phyloP scores from a whole-genome alignment of 805 yeast species.

The Starmerella gropengiesseri region DNA sequence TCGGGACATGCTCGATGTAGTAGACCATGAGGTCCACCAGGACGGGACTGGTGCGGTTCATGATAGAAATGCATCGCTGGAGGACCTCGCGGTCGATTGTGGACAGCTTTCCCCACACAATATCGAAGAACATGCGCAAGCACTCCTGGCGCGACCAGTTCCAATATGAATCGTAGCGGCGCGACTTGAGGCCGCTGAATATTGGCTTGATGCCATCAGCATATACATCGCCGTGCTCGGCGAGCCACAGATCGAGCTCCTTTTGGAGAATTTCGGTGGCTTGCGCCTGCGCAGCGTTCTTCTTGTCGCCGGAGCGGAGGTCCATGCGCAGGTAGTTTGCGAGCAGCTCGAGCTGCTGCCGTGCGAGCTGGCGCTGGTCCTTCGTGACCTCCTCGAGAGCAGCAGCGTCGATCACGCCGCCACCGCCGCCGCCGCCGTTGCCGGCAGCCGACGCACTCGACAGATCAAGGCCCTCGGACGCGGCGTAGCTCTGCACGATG shows the following conservation, averaged over 20 bases:
- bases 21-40: conserved; percentile 95
- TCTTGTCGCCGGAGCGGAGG: conserved; percentile 80
- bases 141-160: conserved; percentile 99
- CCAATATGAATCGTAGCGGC: conserved; percentile 97
- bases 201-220: conserved; percentile 84
- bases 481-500: conserved; percentile 73
- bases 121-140: conserved; percentile 84
- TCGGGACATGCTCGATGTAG: conserved; percentile 72
- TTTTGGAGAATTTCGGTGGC: conserved; percentile 73
- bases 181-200: conserved; percentile 84
- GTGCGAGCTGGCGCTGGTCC: conserved; percentile 58
- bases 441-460: conserved; percentile 50
- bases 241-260: conserved; percentile 83
- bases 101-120: conserved; percentile 84
- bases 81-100: conserved; percentile 93
- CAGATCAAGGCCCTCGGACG: conserved; percentile 67
- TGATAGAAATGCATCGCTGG: conserved; percentile 88
- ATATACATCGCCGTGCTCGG: conserved; percentile 87
- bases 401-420: conserved; percentile 86
- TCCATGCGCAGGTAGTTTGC: conserved; percentile 93
- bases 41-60: conserved; percentile 94
- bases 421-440: conserved; percentile 46
- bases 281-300: conserved; percentile 71
- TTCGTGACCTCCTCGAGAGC: conserved; percentile 76
- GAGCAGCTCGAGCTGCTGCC: conserved; percentile 77